Evolutionary conservation across 2,329 filamentous ascomycete genomes (phyloP).

Genomic region (Botryosphaeria dothidea): DNA sequence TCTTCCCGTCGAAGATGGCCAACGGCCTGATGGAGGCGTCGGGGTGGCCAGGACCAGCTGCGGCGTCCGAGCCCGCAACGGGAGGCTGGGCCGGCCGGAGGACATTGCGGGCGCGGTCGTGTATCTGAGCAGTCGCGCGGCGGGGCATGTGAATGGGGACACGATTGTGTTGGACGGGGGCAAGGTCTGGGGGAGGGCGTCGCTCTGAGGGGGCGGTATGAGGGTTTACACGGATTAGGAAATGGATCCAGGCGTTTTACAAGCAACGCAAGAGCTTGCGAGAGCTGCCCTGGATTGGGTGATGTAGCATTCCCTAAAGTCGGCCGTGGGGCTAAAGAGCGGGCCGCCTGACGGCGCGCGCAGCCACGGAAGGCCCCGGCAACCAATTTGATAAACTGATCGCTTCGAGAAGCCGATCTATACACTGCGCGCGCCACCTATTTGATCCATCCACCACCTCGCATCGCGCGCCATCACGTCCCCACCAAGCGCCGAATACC

Average conservation of each 20-base stretch:
- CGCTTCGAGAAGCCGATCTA: constrained; percentile 17
- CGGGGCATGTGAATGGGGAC: constrained; percentile 70
- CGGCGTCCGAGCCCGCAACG: constrained; percentile 64
- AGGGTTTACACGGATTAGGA: background rate
- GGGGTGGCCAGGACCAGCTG: constrained; percentile 68
- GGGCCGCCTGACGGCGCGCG: background rate
- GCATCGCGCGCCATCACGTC: background rate
- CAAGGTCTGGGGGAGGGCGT: constrained; percentile 36
- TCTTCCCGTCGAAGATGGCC: constrained; percentile 73
- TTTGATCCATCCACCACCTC: background rate
- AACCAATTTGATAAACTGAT: constrained; percentile 5
- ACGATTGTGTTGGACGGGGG: constrained; percentile 72
- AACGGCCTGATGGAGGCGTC: constrained; percentile 69
- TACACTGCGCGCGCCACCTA: too few species aligned
- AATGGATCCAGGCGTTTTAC: background rate
- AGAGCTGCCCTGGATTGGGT: too few species aligned
- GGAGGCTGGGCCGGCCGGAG: constrained; percentile 68
- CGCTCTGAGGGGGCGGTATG: constrained; percentile 28
- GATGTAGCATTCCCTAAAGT: background rate
- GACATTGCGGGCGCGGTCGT: constrained; percentile 79
- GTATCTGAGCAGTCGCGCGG: constrained; percentile 68
- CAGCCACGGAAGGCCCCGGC: background rate
- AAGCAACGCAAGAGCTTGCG: too few species aligned
- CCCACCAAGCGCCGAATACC: background rate
- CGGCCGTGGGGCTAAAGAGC: background rate